A percentile compares a stretch with the other conserved stretches of the same genome.
Conservation (phyloP, 495 filamentous ascomycete genomes). For the Penicillium flavigenum region DNA sequence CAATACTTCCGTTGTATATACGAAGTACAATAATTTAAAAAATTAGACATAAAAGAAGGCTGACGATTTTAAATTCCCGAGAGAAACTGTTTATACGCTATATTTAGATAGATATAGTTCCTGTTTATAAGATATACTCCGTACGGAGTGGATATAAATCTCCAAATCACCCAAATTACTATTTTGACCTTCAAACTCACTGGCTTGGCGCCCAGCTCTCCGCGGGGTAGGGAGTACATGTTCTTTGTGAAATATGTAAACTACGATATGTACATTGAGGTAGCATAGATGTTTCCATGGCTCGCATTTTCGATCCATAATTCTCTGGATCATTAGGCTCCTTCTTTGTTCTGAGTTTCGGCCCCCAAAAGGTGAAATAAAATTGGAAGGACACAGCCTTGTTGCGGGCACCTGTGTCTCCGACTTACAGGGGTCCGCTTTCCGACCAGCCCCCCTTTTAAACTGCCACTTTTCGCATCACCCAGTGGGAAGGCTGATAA, state of each 20-base stretch:
- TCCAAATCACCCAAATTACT: neutral
- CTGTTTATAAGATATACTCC: too few species aligned
- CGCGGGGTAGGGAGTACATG: neutral
- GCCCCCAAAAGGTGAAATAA: slow-evolving; percentile 7
- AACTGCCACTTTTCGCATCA: slow-evolving; percentile 64
- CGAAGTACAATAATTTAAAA: neutral
- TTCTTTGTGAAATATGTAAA: neutral
- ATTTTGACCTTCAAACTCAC: neutral
- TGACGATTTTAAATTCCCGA: neutral
- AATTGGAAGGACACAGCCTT: slow-evolving; percentile 2
- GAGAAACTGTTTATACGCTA: neutral
- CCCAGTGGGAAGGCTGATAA: slow-evolving; percentile 78
- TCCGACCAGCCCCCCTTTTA: slow-evolving; percentile 6
- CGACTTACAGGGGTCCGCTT: slow-evolving; percentile 9
- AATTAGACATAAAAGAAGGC: neutral
- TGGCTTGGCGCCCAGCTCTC: neutral
- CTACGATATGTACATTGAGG: neutral
- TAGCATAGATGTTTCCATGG: neutral
- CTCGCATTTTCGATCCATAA: neutral
- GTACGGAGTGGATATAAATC: neutral
- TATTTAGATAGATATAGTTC: neutral
- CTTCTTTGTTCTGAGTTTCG: slow-evolving; percentile 2
- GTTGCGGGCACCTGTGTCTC: slow-evolving; percentile 5
- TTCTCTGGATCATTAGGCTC: neutral
- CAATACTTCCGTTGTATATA: neutral